Evolutionary conservation across 1,284 basidiomycete genomes (phyloP).

Genomic region (Phellinidium pouzarii): DNA sequence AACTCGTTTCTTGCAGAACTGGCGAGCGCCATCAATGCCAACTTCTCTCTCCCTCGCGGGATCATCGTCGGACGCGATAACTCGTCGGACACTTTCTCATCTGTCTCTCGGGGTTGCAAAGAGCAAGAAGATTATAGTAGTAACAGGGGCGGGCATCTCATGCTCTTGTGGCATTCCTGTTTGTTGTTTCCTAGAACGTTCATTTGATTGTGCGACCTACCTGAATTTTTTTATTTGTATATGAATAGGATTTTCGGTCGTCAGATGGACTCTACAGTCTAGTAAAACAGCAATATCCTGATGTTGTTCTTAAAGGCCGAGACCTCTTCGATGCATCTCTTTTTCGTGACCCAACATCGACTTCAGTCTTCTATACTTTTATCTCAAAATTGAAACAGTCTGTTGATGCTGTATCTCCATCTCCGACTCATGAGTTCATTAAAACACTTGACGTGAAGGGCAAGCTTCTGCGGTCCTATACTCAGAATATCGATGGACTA

Average conservation of each 20-base stretch:
- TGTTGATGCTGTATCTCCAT: slow-evolving; percentile 74
- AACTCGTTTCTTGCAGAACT: slow-evolving; percentile 9
- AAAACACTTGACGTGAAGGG: slow-evolving; percentile 79
- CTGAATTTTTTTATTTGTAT: not conserved
- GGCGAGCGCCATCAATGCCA: slow-evolving; percentile 36
- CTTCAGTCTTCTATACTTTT: slow-evolving; percentile 89
- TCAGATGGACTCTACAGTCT: slow-evolving; percentile 84
- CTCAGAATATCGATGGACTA: slow-evolving; percentile 93
- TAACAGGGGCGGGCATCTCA: slow-evolving; percentile 89
- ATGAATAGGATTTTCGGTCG: slow-evolving; percentile 79
- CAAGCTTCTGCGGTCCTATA: slow-evolving; percentile 84
- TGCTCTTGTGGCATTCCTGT: slow-evolving; percentile 92
- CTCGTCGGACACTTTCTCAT: slow-evolving; percentile 52
- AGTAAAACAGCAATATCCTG: slow-evolving; percentile 79
- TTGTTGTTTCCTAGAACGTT: slow-evolving; percentile 26
- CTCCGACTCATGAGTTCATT: slow-evolving; percentile 85
- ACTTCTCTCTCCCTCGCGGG: slow-evolving; percentile 49
- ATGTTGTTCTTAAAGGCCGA: slow-evolving; percentile 78
- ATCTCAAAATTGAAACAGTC: slow-evolving; percentile 84
- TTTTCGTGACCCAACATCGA: slow-evolving; percentile 80
- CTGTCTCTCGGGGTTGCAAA: slow-evolving; percentile 75
- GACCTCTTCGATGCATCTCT: slow-evolving; percentile 86
- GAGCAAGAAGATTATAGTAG: slow-evolving; percentile 77
- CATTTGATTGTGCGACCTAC: not conserved
- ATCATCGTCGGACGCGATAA: slow-evolving; percentile 39